Base-by-base conservation (phyloP, 129 eudicot species). In the Lonicera japonica region DNA sequence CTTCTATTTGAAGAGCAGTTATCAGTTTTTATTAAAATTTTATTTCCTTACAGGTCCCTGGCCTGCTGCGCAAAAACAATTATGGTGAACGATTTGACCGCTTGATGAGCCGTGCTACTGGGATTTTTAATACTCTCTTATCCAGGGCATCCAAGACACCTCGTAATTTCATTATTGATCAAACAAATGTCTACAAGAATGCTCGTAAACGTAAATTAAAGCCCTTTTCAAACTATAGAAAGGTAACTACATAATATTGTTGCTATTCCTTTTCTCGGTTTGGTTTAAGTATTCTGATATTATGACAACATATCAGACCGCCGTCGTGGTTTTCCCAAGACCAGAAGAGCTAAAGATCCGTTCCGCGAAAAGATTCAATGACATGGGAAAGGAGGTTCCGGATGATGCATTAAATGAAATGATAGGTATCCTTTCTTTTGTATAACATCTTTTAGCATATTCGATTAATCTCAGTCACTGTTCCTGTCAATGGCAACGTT, bases 141-240 rank as follows among this genome's bases (percentile, higher is more conserved):
- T 51, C 80, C 60, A 83, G 95, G 73, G 95, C 90, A 58, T 74
- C 90, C 38, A 77, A 23, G 62, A 70, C 72, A 55, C 85, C 87
- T 25, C 78, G 95, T 51, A 86, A 83, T 58, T 77, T 77, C 77
- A 83, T 86, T 25, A 71, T 86, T 72, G 90, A 83, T 69, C 95
- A 86, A 67, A 83, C 87, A 54, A 83, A 86, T 83, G 87, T 77
- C 53, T 80, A 77, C 76, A 86, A 83, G 77, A 80, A 58, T 70
- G 87, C 87, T 5, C 87, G 95, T 16, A 86, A 75, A 20, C 79
- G 87, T 43, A 86, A 83, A 64, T 59, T 86, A 70, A 77, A 80
- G 77, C 90, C 95, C 36, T 86, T 86, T 72, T 77, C 75, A n/a
- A 14, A 62, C 68, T 86, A 25, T 63, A 74, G 57, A 16, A 86